These are phyloP conservation scores for Cercophora newfieldiana DNA, from an alignment of 495 filamentous ascomycete species.

Conservation along the genomic window DNA sequence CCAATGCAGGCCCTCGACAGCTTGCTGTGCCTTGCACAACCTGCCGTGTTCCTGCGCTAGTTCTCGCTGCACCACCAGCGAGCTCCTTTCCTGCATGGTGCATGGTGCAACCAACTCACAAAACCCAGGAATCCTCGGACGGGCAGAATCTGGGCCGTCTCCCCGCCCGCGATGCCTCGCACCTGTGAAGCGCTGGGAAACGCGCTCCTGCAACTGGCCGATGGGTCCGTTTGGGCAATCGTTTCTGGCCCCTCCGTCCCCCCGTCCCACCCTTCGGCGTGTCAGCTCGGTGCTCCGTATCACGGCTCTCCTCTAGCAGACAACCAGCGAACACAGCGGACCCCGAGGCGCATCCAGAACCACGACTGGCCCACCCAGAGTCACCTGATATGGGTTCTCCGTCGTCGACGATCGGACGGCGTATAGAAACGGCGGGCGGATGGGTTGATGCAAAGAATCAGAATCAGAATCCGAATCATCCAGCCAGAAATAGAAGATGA, in stretches of 20 bases:
- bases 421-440: neutral
- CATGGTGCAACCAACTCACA: slow-evolving; percentile 15
- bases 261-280: neutral
- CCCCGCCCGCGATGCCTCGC: slow-evolving; percentile 6
- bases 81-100: slow-evolving; percentile 14
- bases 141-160: neutral
- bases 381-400: neutral
- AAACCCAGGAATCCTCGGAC: slow-evolving; percentile 10
- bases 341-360: too few species aligned
- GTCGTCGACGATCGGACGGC: neutral
- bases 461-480: too few species aligned
- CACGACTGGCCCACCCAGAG: neutral
- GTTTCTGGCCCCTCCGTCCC: neutral
- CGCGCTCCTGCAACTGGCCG: slow-evolving; percentile 8
- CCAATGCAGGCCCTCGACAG: slow-evolving; percentile 17
- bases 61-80: neutral
- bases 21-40: slow-evolving; percentile 8
- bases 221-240: neutral
- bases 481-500: neutral
- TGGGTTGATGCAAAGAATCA: neutral
- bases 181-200: slow-evolving; percentile 19
- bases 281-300: neutral
- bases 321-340: neutral
- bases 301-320: neutral
- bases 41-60: slow-evolving; percentile 27